phyloP scores from a whole-genome alignment of 352 stramenopile genomes.

The Phytophthora crassamura region DNA sequence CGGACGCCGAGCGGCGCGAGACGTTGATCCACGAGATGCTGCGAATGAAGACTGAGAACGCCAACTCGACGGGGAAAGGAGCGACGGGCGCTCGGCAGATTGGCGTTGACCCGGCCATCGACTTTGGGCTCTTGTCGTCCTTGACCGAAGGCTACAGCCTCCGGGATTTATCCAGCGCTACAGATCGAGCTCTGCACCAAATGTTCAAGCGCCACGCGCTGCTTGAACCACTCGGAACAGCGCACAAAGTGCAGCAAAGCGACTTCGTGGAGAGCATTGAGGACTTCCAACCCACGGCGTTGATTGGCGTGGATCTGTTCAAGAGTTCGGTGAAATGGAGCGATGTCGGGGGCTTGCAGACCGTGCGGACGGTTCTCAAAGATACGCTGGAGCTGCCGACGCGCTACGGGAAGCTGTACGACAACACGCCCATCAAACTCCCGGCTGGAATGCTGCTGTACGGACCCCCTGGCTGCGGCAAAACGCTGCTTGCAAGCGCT shows the following conservation, averaged over 20 bases:
- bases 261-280: slow-evolving; percentile 82
- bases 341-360: slow-evolving; percentile 84
- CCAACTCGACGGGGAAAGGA: slow-evolving; percentile 32
- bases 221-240: slow-evolving; percentile 15
- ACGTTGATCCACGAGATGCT: slow-evolving; percentile 69
- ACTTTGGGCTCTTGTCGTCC: slow-evolving; percentile 66
- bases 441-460: slow-evolving; percentile 90
- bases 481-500: slow-evolving; percentile 88
- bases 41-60: slow-evolving; percentile 46
- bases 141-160: slow-evolving; percentile 84
- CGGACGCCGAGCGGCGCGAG: slow-evolving; percentile 71
- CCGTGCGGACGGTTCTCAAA: slow-evolving; percentile 86
- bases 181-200: slow-evolving; percentile 73
- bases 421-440: slow-evolving; percentile 83
- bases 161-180: slow-evolving; percentile 77
- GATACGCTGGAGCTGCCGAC: slow-evolving; percentile 91
- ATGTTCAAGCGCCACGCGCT: slow-evolving; percentile 56
- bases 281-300: slow-evolving; percentile 81
- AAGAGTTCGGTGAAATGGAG: slow-evolving; percentile 89
- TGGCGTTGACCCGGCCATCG: slow-evolving; percentile 59
- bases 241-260: slow-evolving; percentile 51
- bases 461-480: slow-evolving; percentile 91
- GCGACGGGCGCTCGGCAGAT: slow-evolving; percentile 14
- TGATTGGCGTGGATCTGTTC: slow-evolving; percentile 85
- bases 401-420: slow-evolving; percentile 81